Conservation (phyloP, 306 rosid species). For the Morella rubra region DNA sequence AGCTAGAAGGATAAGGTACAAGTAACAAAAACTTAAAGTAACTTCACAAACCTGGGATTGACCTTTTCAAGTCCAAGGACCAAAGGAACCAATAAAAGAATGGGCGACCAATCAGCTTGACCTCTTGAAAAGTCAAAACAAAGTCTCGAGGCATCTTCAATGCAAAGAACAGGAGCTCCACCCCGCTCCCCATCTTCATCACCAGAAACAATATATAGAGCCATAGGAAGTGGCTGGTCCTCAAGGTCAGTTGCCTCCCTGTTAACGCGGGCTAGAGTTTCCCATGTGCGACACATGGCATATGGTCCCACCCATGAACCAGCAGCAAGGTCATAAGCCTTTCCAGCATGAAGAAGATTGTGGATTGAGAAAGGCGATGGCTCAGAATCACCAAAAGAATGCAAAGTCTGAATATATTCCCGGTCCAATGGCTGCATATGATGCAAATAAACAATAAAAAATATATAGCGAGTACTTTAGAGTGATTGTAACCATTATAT, state of each 20-base stretch:
- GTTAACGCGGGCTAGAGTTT: slow-evolving; percentile 60
- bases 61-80: slow-evolving; percentile 98
- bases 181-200: slow-evolving; percentile 99
- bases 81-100: slow-evolving; percentile 92
- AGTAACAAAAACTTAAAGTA: slow-evolving; percentile 10
- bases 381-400: slow-evolving; percentile 81
- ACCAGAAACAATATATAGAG: slow-evolving; percentile 90
- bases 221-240: slow-evolving; percentile 79
- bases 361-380: slow-evolving; percentile 73
- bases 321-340: slow-evolving; percentile 77
- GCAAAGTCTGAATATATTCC: slow-evolving; percentile 65
- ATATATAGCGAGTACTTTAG: neutral
- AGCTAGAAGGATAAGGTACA: neutral
- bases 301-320: slow-evolving; percentile 99
- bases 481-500: neutral
- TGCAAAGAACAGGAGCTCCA: slow-evolving; percentile 93
- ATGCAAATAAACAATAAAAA: slow-evolving; percentile 15
- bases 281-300: slow-evolving; percentile 99
- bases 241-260: slow-evolving; percentile 47
- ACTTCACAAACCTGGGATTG: slow-evolving; percentile 68
- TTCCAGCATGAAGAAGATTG: slow-evolving; percentile 88
- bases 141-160: slow-evolving; percentile 72
- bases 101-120: slow-evolving; percentile 68
- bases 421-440: slow-evolving; percentile 64
- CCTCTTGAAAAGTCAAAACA: slow-evolving; percentile 69